Conservation (phyloP, 129 eudicot genomes). For the Lactuca sativa region DNA sequence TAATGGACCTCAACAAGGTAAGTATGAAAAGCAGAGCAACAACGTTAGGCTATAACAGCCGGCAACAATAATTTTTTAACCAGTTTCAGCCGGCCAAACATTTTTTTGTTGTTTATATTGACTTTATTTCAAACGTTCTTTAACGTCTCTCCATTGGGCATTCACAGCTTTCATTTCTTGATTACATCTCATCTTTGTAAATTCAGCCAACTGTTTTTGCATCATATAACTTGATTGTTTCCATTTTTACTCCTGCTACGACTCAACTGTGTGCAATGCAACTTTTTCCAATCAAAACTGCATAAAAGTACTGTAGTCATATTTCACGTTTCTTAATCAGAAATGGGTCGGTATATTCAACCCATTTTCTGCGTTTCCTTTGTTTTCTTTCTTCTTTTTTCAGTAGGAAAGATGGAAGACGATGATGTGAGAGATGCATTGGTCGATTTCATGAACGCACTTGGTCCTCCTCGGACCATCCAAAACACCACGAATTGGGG, state of each 20-base stretch:
- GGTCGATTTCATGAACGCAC: conserved; percentile 53
- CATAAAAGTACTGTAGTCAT: conserved; percentile 5
- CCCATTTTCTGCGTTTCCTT: conserved; percentile 26
- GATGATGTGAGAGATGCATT: conserved; percentile 41
- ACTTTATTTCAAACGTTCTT: conserved; percentile 2
- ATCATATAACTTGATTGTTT: conserved; percentile 27
- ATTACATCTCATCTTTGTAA: conserved; percentile 42
- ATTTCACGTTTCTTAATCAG: background rate
- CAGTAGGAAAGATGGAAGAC: conserved; percentile 35
- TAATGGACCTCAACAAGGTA: conserved; percentile 20
- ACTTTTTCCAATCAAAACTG: conserved; percentile 7
- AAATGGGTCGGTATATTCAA: conserved; percentile 36
- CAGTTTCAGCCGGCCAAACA: conserved; percentile 16
- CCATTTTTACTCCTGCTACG: background rate
- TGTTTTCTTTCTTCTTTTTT: conserved; percentile 32
- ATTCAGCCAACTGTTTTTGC: conserved; percentile 43
- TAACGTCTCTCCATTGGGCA: conserved; percentile 32
- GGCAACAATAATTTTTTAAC: conserved; percentile 6
- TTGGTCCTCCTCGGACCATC: conserved; percentile 37
- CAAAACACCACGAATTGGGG: conserved; percentile 40
- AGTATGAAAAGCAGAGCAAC: conserved; percentile 1
- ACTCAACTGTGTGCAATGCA: conserved; percentile 16
- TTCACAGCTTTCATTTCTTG: conserved; percentile 33
- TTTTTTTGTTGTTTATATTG: conserved; percentile 15
- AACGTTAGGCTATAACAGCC: conserved; percentile 21